A percentile compares a stretch with the other conserved stretches of the same genome.
Conservation (phyloP, 768 basidiomycete species). For the Austroboletus festivus region DNA sequence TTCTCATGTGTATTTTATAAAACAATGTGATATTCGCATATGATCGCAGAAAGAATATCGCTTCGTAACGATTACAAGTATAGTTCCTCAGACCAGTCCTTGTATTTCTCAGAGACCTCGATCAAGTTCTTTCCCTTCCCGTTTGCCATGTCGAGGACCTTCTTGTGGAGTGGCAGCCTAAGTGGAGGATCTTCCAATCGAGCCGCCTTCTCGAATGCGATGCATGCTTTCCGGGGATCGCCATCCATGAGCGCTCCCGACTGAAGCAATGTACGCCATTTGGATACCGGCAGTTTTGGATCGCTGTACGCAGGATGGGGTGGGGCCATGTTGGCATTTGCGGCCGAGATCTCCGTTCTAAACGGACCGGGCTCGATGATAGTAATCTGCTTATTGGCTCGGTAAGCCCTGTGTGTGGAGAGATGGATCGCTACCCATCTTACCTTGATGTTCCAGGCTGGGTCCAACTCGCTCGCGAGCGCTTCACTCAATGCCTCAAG, state of each 20-base stretch:
- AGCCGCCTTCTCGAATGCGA: conserved; percentile 17
- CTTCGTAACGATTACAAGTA: neutral
- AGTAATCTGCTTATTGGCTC: conserved; percentile 2
- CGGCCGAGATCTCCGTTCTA: conserved; percentile 2
- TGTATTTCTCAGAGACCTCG: conserved; percentile 17
- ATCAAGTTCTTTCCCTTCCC: conserved; percentile 4
- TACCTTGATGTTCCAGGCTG: conserved; percentile 23
- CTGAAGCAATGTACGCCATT: neutral
- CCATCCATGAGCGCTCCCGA: conserved; percentile 3
- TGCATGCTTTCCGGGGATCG: conserved; percentile 21
- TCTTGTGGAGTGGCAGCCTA: conserved; percentile 18
- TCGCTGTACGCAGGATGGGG: conserved; percentile 4
- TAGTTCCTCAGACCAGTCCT: conserved; percentile 17
- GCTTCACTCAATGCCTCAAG: conserved; percentile 30
- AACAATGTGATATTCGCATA: too few species aligned
- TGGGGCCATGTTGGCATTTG: neutral
- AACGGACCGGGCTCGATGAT: conserved; percentile 15
- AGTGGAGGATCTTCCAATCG: conserved; percentile 21
- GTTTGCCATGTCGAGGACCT: neutral
- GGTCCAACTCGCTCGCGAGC: conserved; percentile 6
- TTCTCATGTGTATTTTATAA: too few species aligned
- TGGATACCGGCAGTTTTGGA: conserved; percentile 2
- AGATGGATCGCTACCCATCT: neutral
- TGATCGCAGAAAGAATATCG: too few species aligned
- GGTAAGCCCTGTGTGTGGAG: neutral